Conservation (phyloP, 2,329 filamentous ascomycete genomes). For the Aspergillus fischeri region DNA sequence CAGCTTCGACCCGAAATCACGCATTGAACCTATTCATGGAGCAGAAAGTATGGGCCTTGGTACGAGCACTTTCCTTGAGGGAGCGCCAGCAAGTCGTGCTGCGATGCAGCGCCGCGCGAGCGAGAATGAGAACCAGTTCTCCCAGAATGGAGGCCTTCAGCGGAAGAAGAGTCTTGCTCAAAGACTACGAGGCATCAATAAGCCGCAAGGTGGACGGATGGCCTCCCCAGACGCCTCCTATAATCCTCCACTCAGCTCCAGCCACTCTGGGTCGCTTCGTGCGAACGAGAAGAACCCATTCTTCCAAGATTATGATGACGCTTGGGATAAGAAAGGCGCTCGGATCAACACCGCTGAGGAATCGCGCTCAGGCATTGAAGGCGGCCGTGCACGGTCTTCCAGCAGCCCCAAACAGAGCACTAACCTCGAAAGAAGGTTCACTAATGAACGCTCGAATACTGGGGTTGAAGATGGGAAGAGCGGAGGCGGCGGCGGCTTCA, state of each 20-base stretch:
- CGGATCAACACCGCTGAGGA: constrained; percentile 53
- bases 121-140: constrained; percentile 54
- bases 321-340: constrained; percentile 61
- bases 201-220: constrained; percentile 58
- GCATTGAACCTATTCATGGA: constrained; percentile 73
- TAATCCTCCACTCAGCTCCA: constrained; percentile 29
- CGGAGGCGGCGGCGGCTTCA: constrained; percentile 57
- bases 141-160: constrained; percentile 52
- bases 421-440: constrained; percentile 60
- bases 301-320: constrained; percentile 71
- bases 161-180: constrained; percentile 95
- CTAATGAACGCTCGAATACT: constrained; percentile 47
- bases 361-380: constrained; percentile 24
- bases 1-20: constrained; percentile 63
- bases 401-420: constrained; percentile 55
- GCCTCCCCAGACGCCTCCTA: constrained; percentile 51
- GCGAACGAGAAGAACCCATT: constrained; percentile 67
- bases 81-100: constrained; percentile 77
- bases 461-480: constrained; percentile 38
- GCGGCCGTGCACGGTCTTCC: constrained; percentile 45
- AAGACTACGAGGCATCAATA: constrained; percentile 77
- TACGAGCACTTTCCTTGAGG: constrained; percentile 93
- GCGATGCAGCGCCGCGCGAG: constrained; percentile 73
- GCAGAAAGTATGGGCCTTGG: constrained; percentile 79
- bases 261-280: constrained; percentile 30